Evolutionary conservation across 2,329 filamentous ascomycete genomes (phyloP).

Genomic region (Calonectria multiphialidica): DNA sequence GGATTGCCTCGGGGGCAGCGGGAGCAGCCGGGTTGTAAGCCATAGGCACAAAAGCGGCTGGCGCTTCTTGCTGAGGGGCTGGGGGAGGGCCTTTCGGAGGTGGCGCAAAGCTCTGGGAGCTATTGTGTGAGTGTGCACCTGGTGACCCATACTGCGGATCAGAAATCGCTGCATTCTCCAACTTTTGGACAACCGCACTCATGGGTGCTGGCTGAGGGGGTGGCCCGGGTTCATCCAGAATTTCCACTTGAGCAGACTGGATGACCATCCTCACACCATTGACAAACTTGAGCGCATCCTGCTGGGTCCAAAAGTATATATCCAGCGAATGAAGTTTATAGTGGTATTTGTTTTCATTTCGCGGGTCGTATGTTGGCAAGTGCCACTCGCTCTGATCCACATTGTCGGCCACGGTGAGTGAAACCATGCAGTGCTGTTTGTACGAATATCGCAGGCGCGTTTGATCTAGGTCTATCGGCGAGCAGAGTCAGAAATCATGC

Average conservation of each 20-base stretch:
- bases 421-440: constrained; percentile 79
- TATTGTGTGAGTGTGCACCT: constrained; percentile 33
- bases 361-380: constrained; percentile 77
- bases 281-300: constrained; percentile 78
- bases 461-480: constrained; percentile 71
- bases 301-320: constrained; percentile 83
- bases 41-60: constrained; percentile 67
- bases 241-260: constrained; percentile 69
- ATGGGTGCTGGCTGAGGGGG: constrained; percentile 63
- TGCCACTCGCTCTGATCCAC: constrained; percentile 76
- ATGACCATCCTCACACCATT: constrained; percentile 76
- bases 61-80: constrained; percentile 6
- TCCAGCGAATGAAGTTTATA: constrained; percentile 82
- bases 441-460: constrained; percentile 78
- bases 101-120: constrained; percentile 35
- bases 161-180: constrained; percentile 78
- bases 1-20: constrained; percentile 77
- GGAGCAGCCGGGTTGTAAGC: constrained; percentile 86
- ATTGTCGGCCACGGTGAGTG: constrained; percentile 70
- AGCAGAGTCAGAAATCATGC: constrained; percentile 25
- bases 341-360: constrained; percentile 82
- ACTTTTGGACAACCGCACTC: constrained; percentile 78
- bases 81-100: constrained; percentile 38
- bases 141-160: constrained; percentile 61
- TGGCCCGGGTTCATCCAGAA: constrained; percentile 73